These are phyloP conservation scores for Kodamaea derodonti DNA, from an alignment of 1,139 yeast genomes.

Conservation along the genomic window DNA sequence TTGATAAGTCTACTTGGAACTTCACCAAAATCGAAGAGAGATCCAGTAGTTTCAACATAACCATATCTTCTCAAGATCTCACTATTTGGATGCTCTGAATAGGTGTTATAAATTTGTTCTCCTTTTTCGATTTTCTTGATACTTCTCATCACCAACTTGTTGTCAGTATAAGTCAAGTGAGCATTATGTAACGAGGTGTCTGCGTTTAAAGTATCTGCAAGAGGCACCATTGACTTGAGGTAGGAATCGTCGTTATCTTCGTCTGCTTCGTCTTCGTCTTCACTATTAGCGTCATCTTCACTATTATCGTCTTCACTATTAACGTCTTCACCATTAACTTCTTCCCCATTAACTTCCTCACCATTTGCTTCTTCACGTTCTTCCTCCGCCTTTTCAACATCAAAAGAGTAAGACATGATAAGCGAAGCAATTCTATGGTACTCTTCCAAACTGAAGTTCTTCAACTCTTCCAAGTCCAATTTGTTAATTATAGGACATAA, in stretches of 20 bases:
- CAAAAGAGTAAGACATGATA: slow-evolving; percentile 47
- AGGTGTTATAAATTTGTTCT: slow-evolving; percentile 80
- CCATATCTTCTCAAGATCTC: slow-evolving; percentile 90
- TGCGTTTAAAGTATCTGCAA: slow-evolving; percentile 88
- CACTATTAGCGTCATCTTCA: slow-evolving; percentile 12
- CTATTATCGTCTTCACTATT: slow-evolving; percentile 18
- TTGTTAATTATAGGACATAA: slow-evolving; percentile 24
- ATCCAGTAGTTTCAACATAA: slow-evolving; percentile 74
- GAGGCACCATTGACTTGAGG: slow-evolving; percentile 84
- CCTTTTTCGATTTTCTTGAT: slow-evolving; percentile 58
- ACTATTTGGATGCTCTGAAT: slow-evolving; percentile 86
- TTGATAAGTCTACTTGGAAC: slow-evolving; percentile 45
- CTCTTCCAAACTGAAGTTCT: slow-evolving; percentile 44
- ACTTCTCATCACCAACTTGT: slow-evolving; percentile 62
- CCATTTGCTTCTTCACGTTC: slow-evolving; percentile 18
- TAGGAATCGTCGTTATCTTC: slow-evolving; percentile 15
- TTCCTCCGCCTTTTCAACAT: slow-evolving; percentile 23
- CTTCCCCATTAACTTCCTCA: slow-evolving; percentile 12
- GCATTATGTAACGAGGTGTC: slow-evolving; percentile 82
- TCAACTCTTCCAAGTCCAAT: slow-evolving; percentile 22
- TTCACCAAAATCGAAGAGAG: slow-evolving; percentile 81
- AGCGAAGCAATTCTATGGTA: slow-evolving; percentile 68
- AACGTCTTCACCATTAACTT: slow-evolving; percentile 7
- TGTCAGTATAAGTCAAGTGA: slow-evolving; percentile 47
- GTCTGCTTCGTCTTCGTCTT: slow-evolving; percentile 7